phyloP scores from a whole-genome alignment of 441 rosid species.

The Manihot esculenta region DNA sequence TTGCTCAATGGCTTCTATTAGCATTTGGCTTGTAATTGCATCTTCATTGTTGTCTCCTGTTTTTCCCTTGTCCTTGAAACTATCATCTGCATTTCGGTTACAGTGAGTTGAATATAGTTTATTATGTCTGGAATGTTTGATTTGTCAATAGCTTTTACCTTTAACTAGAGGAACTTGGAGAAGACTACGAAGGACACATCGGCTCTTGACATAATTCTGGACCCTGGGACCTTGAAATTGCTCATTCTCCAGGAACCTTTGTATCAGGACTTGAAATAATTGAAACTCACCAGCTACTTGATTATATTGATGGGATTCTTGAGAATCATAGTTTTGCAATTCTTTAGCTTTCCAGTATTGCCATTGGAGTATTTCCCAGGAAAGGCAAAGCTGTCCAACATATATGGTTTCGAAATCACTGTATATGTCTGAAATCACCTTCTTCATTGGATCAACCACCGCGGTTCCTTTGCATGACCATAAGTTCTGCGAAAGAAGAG shows the following conservation, averaged over 20 bases:
- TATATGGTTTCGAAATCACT: constrained; percentile 62
- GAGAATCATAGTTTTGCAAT: constrained; percentile 34
- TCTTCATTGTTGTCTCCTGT: constrained; percentile 33
- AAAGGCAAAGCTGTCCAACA: constrained; percentile 71
- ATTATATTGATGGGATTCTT: constrained; percentile 39
- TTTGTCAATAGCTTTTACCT: constrained; percentile 34
- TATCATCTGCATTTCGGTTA: constrained; percentile 46
- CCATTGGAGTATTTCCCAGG: constrained; percentile 84
- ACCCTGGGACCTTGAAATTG: constrained; percentile 65
- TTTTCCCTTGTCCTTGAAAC: constrained; percentile 35
- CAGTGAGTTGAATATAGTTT: neutral
- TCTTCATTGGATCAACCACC: constrained; percentile 35
- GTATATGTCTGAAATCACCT: constrained; percentile 42
- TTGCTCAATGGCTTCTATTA: constrained; percentile 45
- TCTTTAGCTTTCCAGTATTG: constrained; percentile 54
- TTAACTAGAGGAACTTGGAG: constrained; percentile 66
- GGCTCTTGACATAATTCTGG: constrained; percentile 55
- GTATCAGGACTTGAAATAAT: constrained; percentile 64
- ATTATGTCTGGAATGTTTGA: neutral
- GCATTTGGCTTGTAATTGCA: constrained; percentile 35
- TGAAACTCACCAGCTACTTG: constrained; percentile 71
- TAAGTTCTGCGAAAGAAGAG: constrained; percentile 36
- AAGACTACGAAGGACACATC: constrained; percentile 49
- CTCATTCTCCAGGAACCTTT: constrained; percentile 68
- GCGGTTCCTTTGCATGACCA: constrained; percentile 43